These are phyloP conservation scores for Musa schizocarpa DNA, from an alignment of 176 grass and related monocot species.

Conservation along the genomic window DNA sequence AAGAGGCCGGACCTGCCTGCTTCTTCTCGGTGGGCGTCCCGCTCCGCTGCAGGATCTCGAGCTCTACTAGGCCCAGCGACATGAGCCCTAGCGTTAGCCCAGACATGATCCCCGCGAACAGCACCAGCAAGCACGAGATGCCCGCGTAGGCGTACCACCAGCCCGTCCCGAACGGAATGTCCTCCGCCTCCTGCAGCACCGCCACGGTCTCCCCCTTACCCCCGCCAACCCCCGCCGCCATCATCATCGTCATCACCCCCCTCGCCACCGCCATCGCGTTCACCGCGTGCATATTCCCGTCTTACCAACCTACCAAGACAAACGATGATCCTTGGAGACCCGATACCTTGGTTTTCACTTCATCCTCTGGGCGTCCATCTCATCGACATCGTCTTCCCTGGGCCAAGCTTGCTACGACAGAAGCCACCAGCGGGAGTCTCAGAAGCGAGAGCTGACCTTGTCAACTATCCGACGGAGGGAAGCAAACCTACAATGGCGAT, in stretches of 20 bases:
- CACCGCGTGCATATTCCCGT: conserved; percentile 17
- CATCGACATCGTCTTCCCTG: background rate
- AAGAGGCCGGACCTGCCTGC: conserved; percentile 54
- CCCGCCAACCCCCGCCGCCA: background rate
- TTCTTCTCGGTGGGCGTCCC: conserved; percentile 74
- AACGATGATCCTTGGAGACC: background rate
- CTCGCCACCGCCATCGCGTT: conserved; percentile 35
- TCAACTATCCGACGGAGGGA: background rate
- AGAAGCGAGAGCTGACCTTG: background rate
- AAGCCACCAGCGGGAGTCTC: background rate
- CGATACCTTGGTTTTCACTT: too few species aligned
- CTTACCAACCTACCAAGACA: background rate
- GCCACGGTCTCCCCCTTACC: conserved; percentile 17
- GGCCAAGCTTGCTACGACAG: background rate
- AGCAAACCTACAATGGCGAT: background rate
- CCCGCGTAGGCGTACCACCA: conserved; percentile 76
- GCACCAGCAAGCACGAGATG: conserved; percentile 73
- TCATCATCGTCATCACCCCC: conserved; percentile 21
- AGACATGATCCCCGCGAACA: conserved; percentile 99
- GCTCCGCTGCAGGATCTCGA: conserved; percentile 97
- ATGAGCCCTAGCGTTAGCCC: conserved; percentile 96
- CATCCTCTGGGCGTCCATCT: background rate
- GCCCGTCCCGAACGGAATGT: conserved; percentile 62
- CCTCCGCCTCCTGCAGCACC: conserved; percentile 42
- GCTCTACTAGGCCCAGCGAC: conserved; percentile 95